These are phyloP conservation scores for Mortierella claussenii DNA, from an alignment of 192 early-diverging fungal genomes.

Conservation along the genomic window DNA sequence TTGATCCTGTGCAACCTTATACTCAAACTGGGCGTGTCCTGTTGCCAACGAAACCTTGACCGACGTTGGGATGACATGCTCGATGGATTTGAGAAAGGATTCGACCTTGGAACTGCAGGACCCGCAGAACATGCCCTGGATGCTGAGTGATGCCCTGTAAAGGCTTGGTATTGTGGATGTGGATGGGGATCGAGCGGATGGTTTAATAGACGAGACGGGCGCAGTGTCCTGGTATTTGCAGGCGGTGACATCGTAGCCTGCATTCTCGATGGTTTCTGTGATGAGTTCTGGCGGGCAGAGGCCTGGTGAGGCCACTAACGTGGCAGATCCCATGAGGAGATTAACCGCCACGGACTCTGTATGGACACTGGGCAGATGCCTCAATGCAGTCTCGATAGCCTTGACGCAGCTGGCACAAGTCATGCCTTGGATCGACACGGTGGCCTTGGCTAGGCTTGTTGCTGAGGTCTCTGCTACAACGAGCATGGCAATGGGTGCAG, in stretches of 20 bases:
- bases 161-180: background rate
- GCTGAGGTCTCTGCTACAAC: conserved; percentile 20
- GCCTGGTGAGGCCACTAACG: conserved; percentile 51
- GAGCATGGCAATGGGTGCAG: too few species aligned
- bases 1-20: conserved; percentile 3
- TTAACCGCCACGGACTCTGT: conserved; percentile 69
- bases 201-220: conserved; percentile 18
- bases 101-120: conserved; percentile 55
- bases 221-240: conserved; percentile 40
- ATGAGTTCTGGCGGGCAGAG: conserved; percentile 57
- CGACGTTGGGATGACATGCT: conserved; percentile 27
- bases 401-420: conserved; percentile 89
- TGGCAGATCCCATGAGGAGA: conserved; percentile 72
- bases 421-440: conserved; percentile 79
- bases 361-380: conserved; percentile 61
- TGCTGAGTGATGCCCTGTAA: conserved; percentile 35
- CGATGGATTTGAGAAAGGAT: conserved; percentile 26
- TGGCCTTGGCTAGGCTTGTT: conserved; percentile 35
- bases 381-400: conserved; percentile 69
- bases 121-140: conserved; percentile 58
- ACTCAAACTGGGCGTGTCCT: conserved; percentile 46
- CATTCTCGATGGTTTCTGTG: conserved; percentile 68
- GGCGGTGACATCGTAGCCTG: conserved; percentile 77
- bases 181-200: conserved; percentile 5
- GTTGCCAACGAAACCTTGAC: conserved; percentile 46